Base-by-base conservation (phyloP, 768 basidiomycete genomes). In the Leucosporidium yakuticum region DNA sequence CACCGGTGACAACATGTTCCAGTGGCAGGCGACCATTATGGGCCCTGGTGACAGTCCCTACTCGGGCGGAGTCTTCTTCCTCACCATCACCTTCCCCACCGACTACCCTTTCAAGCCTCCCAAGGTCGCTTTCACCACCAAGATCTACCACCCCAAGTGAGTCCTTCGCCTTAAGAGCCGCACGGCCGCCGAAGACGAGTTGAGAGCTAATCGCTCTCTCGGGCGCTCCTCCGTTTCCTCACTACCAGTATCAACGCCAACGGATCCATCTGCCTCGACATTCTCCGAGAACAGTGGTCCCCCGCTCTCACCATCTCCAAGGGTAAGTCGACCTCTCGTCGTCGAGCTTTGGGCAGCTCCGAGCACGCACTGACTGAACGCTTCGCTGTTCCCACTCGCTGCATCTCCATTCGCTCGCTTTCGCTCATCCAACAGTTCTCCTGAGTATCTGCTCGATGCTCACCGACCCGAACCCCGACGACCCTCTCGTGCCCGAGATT, bases 71-170 rank as follows among this genome's bases (percentile, higher is more conserved):
- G 96, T 99, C 64, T 99, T 99, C 84, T 98, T 98, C 89, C 86
- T 94, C 57, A 87, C 88, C 59, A 93, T 95, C 79, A 86, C 84
- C 54, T 93, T 93, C 85, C 91, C 91, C 57, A 91, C 89, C 80
- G 95, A 99, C 80, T 99, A 99, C 83, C 96, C 96, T 31, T 98
- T 98, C 88, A 97, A 98, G 82, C 96, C 96, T 53, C 96, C 96
- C 81, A 99, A 99, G 85, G 92, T 99, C 82, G 88, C 88, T 83
- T 99, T 99, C 81, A 95, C 92, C 74, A 98, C 96, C 78, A 97
- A 96, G 89, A 97, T 97, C 76, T 98, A 97, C 80, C 95, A 98
- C 81, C 95, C 95, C 47, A 98, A 98, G 73, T 65, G 20, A n/a
- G 65, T 61, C 25, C 39, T 12, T 19, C 31, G 25, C n/a, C n/a